Conservation (phyloP, 495 filamentous ascomycete species). For the Aspergillus baeticus region DNA sequence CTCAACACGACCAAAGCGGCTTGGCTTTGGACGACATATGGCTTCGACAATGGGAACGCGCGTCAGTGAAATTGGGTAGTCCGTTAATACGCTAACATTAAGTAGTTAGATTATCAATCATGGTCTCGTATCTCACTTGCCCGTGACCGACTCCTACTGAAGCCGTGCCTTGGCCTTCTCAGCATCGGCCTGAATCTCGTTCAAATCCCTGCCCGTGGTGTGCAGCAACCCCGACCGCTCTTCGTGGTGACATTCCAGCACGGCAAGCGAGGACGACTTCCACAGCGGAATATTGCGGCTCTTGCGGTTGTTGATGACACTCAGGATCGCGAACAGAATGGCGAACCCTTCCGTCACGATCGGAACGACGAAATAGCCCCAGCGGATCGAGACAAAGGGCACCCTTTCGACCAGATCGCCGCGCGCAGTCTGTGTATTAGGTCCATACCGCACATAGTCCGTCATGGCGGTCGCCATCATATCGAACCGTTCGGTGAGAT, state of each 20-base stretch:
- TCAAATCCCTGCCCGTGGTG: slow-evolving; percentile 13
- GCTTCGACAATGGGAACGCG: no score
- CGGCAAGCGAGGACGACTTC: slow-evolving; percentile 23
- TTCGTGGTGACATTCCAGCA: slow-evolving; percentile 19
- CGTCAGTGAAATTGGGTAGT: no score
- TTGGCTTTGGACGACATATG: no score
- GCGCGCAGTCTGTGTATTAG: slow-evolving; percentile 9
- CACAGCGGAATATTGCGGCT: slow-evolving; percentile 19
- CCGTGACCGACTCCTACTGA: not conserved
- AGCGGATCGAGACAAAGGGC: slow-evolving; percentile 17
- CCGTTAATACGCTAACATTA: no score
- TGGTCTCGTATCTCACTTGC: no score
- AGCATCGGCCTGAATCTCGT: slow-evolving; percentile 13
- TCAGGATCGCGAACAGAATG: slow-evolving; percentile 19
- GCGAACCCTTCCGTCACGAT: slow-evolving; percentile 15
- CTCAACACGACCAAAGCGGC: no score
- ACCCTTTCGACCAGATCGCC: slow-evolving; percentile 14
- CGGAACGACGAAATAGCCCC: slow-evolving; percentile 20
- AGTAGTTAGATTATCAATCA: no score
- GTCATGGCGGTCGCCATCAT: slow-evolving; percentile 21
- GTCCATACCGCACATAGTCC: slow-evolving; percentile 16
- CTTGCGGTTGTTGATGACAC: slow-evolving; percentile 16
- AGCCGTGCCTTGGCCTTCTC: slow-evolving; percentile 12
- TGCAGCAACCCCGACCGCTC: slow-evolving; percentile 15
- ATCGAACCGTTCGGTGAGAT: slow-evolving; percentile 14